Base-by-base conservation (phyloP, 805 yeast genomes). In the Yamadazyma nakazawae region DNA sequence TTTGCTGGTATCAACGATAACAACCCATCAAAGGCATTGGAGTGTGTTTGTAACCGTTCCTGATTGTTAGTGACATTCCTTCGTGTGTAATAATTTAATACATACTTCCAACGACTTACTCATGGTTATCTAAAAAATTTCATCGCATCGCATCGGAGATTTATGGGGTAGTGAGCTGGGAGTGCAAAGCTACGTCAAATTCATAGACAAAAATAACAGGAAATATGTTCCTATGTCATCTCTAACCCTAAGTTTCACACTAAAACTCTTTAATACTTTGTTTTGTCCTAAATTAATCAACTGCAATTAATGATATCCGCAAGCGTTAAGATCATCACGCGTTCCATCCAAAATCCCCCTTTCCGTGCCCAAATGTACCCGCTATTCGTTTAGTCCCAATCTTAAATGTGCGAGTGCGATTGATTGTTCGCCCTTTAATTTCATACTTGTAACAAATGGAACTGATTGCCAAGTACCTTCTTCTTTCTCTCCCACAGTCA, bases 1-100 rank as follows among this genome's bases (percentile, higher is more conserved):
- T 90, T 89, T 2, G 97, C 96, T 2, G 98, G 97, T 48, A 92
- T 91, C 64, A 92, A 72, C 17, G 97, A 88, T 49, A 92, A 72
- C 43, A 92, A 72, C 19, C 97, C 96, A 61, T 88, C 88, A 63
- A 92, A 92, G 3, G 97, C 89, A 43, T 81, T 72, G 12, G 94
- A 82, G 60, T 85, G 90, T 28, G 81, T 80, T 66, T 85, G 82
- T 55, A 87, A 76, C 54, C 96, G 81, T 61, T 87, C 94, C 83
- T 82, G 25, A 11, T 38, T 37, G 64, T 63, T 64, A 63, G 66
- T 59, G 30, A 34, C 18, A 37, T 31, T 14, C 10, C 46, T 8
- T 13, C 8, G 8, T 24, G 21, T 37, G 32, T 8, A 11, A 18
- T 26, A 19, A 12, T 38, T n/a, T 40, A 34, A 11, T 42, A 75